Percentiles rank a stretch among this genome's conserved stretches.
Conservation (phyloP, 805 yeast genomes). For the Saccharomycopsis vini region DNA sequence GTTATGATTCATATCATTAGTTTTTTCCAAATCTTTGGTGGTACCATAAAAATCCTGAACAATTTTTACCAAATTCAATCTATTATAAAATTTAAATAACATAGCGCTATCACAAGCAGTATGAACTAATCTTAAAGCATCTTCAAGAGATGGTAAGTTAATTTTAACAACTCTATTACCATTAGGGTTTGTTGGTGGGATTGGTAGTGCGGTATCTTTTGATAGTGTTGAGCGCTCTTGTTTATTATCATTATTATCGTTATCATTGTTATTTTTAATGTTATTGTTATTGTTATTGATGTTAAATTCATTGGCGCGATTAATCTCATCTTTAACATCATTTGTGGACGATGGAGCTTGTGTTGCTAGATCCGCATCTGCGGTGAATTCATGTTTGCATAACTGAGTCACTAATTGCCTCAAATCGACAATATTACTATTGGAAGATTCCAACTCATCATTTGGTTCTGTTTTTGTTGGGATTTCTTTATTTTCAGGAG, state of each 20-base stretch:
- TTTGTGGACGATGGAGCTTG: background rate
- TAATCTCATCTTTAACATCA: background rate
- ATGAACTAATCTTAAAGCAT: conserved; percentile 60
- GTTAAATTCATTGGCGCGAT: background rate
- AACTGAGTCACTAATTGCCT: background rate
- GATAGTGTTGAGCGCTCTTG: background rate
- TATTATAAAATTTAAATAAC: conserved; percentile 74
- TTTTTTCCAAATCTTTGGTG: background rate
- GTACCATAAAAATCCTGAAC: conserved; percentile 13
- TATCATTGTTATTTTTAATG: background rate
- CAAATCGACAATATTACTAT: background rate
- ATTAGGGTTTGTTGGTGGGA: too few relatives aligned
- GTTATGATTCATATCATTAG: conserved; percentile 10
- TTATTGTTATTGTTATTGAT: background rate
- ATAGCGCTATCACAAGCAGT: conserved; percentile 83
- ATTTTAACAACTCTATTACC: conserved; percentile 40
- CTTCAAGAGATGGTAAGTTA: conserved; percentile 66
- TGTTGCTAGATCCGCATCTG: too few relatives aligned
- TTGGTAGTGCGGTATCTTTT: too few relatives aligned
- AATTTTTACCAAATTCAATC: conserved; percentile 26
- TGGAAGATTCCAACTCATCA: background rate
- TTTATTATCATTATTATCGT: background rate
- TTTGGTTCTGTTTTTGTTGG: too few relatives aligned
- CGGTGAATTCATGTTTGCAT: background rate
- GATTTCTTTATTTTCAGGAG: too few relatives aligned